Base-by-base conservation (phyloP, 805 yeast species). In the Candida fluviatilis region DNA sequence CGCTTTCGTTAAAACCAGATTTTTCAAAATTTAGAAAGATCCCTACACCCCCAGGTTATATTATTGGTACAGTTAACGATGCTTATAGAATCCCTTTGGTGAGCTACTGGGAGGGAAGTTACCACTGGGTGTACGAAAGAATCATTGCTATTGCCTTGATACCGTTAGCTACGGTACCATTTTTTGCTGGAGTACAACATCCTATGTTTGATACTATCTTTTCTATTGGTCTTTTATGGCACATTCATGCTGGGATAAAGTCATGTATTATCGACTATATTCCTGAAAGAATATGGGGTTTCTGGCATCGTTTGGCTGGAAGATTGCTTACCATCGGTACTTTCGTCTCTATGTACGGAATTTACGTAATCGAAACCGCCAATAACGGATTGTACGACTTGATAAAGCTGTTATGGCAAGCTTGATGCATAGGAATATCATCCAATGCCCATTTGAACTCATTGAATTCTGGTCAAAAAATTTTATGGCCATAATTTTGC, bases 91-190 rank as follows among this genome's bases (percentile, higher is more conserved):
- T 78, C 12, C 97, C 97, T 28, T 61, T 70, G 29, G 58, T 80
- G 4, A 70, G 76, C 53, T 76, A 71, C 47, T 55, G 70, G 36
- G 90, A 88, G 54, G 97, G 98, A 34, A 84, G 95, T 17, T 75
- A 78, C 59, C 98, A 90, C 69, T 91, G 99, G 99, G 69, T 85
- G n/a, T 80, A 82, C 51, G 99, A 91, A 71, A 78, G 86, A 50
- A 53, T 77, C 4, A 65, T 88, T 25, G 73, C 95, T 3, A 59
- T 82, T 13, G 78, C 82, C 8, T 67, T 90, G 58, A 73, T 88
- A 17, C 99, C 99, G 23, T 66, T 91, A 43, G 72, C 80, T 19
- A 73, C 82, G 28, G 66, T 81, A 16, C 96, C 98, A 16, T 76
- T 89, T 48, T 75, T 83, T 27, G 73, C 83, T 34, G 96, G 95